These are phyloP conservation scores for Sugiyamaella japonica DNA, from an alignment of 1,139 yeast genomes.

Conservation along the genomic window DNA sequence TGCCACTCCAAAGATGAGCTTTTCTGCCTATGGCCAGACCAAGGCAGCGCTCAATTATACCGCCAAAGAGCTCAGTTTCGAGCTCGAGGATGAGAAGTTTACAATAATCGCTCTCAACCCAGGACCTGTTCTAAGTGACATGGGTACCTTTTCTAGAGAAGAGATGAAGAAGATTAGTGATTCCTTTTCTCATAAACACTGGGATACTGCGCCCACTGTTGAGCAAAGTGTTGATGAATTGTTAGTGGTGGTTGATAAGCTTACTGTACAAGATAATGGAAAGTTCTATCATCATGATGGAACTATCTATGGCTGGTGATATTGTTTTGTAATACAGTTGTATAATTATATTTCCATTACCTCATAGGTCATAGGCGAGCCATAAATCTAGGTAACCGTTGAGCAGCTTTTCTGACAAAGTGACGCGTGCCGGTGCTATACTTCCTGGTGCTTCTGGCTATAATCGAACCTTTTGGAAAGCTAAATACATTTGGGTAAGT, in stretches of 20 bases:
- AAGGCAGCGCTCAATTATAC: slow-evolving; percentile 43
- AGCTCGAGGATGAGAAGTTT: slow-evolving; percentile 33
- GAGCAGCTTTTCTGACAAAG: not conserved
- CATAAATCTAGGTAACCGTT: not conserved
- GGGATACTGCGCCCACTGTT: slow-evolving; percentile 20
- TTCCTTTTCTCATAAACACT: slow-evolving; percentile 14
- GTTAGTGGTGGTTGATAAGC: slow-evolving; percentile 16
- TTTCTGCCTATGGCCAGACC: slow-evolving; percentile 42
- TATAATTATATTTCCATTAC: not conserved
- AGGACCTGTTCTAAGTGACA: slow-evolving; percentile 41
- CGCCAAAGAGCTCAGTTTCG: slow-evolving; percentile 33
- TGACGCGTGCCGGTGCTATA: not conserved
- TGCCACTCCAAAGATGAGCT: slow-evolving; percentile 23
- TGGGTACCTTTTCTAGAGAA: slow-evolving; percentile 28
- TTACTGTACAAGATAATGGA: slow-evolving; percentile 20
- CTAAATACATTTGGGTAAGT: slow-evolving; percentile 5
- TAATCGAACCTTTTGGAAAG: slow-evolving; percentile 7
- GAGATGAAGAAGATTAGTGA: slow-evolving; percentile 13
- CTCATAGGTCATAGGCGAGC: slow-evolving; percentile 2
- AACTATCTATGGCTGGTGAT: slow-evolving; percentile 16
- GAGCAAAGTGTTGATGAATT: slow-evolving; percentile 20
- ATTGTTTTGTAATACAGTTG: too few relatives aligned
- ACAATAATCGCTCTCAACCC: slow-evolving; percentile 40
- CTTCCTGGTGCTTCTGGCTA: not conserved
- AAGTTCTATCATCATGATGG: slow-evolving; percentile 24